Base-by-base conservation (phyloP, 2,329 filamentous ascomycete genomes). In the Neobulgaria alba region DNA sequence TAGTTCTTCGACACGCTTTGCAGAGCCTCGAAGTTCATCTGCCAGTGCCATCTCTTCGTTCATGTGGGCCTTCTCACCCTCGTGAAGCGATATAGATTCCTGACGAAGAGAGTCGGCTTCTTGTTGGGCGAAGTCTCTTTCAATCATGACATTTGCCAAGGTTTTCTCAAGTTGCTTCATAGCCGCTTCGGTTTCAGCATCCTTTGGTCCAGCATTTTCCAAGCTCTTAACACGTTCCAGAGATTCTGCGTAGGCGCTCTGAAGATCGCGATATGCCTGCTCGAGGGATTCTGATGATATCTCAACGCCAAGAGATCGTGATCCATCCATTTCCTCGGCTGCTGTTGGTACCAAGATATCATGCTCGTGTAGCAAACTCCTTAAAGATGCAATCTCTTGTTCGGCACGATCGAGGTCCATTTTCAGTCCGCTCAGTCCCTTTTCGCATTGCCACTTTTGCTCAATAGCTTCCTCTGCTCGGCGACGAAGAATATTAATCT, bases 381-480 rank as follows among this genome's bases (percentile, higher is more conserved):
- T 79, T 30, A 98, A 72, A n/a, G 85, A 85, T 30, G 77, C 70
- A 20, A 94, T 94, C 65, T 98, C 92, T 60, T 92, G 85, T 62
- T 95, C 87, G 18, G 92, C 89, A 47, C 89, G 85, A 62, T 96
- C 92, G 31, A 98, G 76, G 58, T 96, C 90, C 84, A 95, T 95
- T 67, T 95, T 94, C 42, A 96, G 67, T 41, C 89, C 87, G 38
- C 78, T 75, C 2, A 96, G 68, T 14, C 87, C 87, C 64, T 93
- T 93, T 64, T 95, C 90, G 47, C 89, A 90, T 59, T 93, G 84
- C 82, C 86, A 96, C 63, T 96, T 96, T 57, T 94, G 85, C 57
- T 95, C 87, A 10, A 96, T 73, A 12, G 90, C 90, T 49, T 96
- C 90, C 55, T 98, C 90, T 20, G 90, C 90, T 39, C 92, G 79